These are phyloP conservation scores for Arxiozyma telluris DNA, from an alignment of 1,139 yeast species.

Conservation along the genomic window DNA sequence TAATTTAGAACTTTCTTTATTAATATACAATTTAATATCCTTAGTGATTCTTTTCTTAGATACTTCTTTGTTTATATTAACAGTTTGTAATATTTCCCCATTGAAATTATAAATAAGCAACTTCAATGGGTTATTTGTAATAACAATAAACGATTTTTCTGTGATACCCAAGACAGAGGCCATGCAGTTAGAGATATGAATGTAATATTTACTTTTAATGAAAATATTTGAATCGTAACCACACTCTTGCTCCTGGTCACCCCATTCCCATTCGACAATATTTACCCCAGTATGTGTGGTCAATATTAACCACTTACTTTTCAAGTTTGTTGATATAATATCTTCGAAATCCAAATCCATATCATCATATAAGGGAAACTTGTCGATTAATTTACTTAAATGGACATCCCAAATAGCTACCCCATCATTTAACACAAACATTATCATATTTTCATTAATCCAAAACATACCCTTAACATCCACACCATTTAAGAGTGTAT, in stretches of 20 bases:
- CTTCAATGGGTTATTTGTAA: conserved; percentile 18
- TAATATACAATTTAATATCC: conserved; percentile 15
- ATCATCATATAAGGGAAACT: conserved; percentile 12
- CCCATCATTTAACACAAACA: conserved; percentile 18
- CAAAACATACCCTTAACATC: conserved; percentile 16
- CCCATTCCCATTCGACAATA: conserved; percentile 14
- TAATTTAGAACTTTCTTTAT: conserved; percentile 27
- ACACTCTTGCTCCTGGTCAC: not conserved
- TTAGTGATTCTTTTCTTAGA: conserved; percentile 8
- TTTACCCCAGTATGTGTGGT: conserved; percentile 11
- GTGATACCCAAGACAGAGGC: conserved; percentile 27
- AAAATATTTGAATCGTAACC: not conserved
- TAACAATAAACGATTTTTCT: conserved; percentile 26
- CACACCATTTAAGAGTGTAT: not conserved
- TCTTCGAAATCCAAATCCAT: conserved; percentile 8
- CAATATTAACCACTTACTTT: conserved; percentile 23
- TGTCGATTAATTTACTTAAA: conserved; percentile 9
- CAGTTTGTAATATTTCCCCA: conserved; percentile 22
- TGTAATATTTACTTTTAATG: conserved; percentile 5
- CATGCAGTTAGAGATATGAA: conserved; percentile 6
- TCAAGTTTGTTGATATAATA: conserved; percentile 19
- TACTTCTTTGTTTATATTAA: conserved; percentile 15
- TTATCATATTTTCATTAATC: conserved; percentile 17
- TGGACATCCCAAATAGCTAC: conserved; percentile 16
- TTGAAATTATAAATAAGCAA: conserved; percentile 25